Base-by-base conservation (phyloP, 1,284 basidiomycete genomes). In the Ustilago nuda region DNA sequence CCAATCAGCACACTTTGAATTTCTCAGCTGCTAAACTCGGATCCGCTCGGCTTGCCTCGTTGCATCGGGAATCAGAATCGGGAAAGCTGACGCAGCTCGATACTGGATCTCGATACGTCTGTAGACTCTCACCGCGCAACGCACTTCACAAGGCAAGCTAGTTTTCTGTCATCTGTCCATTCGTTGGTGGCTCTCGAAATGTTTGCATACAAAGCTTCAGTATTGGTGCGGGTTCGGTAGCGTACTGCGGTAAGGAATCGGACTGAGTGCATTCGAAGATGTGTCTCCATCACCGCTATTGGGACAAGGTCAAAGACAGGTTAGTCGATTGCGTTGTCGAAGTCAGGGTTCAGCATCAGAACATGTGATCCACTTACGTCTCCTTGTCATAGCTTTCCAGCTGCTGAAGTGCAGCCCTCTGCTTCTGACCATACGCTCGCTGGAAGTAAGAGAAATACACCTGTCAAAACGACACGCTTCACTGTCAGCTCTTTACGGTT, bases 381-480 rank as follows among this genome's bases (percentile, higher is more conserved):
- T 65, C 63, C 19, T 63, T 57, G 32, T 66, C 48, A 17, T 66
- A 48, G 32, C 58, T 33, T 43, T 62, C 57, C 30, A 64, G 41
- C 30, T 69, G 43, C 3, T 39, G 50, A 13, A 64, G 41, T 3
- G 78, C 78, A 2, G 39, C 56, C 17, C 78, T 50, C 60, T 80
- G 78, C 59, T 72, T 68, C 39, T 75, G 69, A 13, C 78, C 78
- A 23, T 80, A 78, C 0, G 71, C 67, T 6, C 78, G 13, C 33
- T 80, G 78, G 36, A 64, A 70, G 46, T 60, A 73, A 61, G 72
- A 78, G 39, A 80, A 66, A 61, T 80, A 80, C 2, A 59, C 9
- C 73, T 79, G 60, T 59, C 23, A n/a, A 35, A 2, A 53, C 33
- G 8, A 35, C 19, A 33, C 32, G 13, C 7, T 37, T 43, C 37